Base-by-base conservation (phyloP, 2,329 filamentous ascomycete genomes). In the Neocatenulostroma microsporum region DNA sequence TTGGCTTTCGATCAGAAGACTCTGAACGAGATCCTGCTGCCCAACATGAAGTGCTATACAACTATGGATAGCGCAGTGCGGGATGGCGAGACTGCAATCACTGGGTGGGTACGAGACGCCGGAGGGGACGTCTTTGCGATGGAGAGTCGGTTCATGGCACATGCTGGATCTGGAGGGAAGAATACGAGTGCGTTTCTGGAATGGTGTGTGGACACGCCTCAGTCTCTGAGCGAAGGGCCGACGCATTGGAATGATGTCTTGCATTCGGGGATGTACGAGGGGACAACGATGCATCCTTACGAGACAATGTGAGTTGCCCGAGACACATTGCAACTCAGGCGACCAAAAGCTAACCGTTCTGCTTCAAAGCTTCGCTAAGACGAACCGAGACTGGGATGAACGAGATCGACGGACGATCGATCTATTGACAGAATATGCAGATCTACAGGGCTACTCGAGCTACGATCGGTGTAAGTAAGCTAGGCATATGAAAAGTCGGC, bases 231-330 rank as follows among this genome's bases (percentile, higher is more conserved):
- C n/a, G n/a, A n/a, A n/a, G n/a, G n/a, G n/a, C n/a, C n/a, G n/a
- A n/a, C n/a, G n/a, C n/a, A n/a, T n/a, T n/a, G n/a, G n/a, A 36
- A 24, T n/a, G 23, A 24, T 24, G 23, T 24, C 8, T n/a, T 24
- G 23, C 23, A 24, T 24, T 8, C 23, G 8, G 23, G 23, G 9
- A 9, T 24, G n/a, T 24, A n/a, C 9, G 23, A 24, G 23, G 23
- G 23, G 8, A 9, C 23, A 24, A 24, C 9, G 9, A 24, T 24
- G 11, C 38, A 39, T 23, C 41, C 41, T 10, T 46, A 41, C n/a
- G 44, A 46, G 23, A 46, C 44, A 2, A 44, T 46, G 44, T 46
- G 18, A 42, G 44, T 41, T 2, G n/a, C n/a, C n/a, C n/a, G n/a
- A n/a, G n/a, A n/a, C n/a, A n/a, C n/a, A n/a, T n/a, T n/a, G n/a